Evolutionary conservation across 2,329 filamentous ascomycete species (phyloP).

Genomic region (Penicillium sp.): DNA sequence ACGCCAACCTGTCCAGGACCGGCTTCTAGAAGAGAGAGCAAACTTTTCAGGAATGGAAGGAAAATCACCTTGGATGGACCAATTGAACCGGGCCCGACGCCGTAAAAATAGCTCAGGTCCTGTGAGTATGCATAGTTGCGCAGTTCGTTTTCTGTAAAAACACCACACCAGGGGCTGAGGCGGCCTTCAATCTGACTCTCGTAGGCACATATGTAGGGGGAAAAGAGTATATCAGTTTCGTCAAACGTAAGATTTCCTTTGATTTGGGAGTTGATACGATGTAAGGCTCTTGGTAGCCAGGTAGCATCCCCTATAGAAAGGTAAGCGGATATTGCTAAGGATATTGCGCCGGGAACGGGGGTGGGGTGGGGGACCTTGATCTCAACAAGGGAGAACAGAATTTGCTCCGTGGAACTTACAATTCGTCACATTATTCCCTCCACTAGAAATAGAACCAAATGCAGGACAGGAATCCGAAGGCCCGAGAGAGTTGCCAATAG

Average conservation of each 20-base stretch:
- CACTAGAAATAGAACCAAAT: slow-evolving; percentile 53
- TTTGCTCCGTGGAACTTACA: slow-evolving; percentile 13
- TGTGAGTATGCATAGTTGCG: slow-evolving; percentile 66
- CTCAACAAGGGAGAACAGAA: not conserved
- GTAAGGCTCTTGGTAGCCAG: slow-evolving; percentile 18
- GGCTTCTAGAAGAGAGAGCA: slow-evolving; percentile 54
- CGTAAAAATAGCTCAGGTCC: slow-evolving; percentile 68
- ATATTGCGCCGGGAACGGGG: not conserved
- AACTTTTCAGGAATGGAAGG: slow-evolving; percentile 58
- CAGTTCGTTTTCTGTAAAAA: slow-evolving; percentile 63
- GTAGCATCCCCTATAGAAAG: slow-evolving; percentile 15
- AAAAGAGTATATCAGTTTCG: slow-evolving; percentile 54
- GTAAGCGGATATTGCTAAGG: not conserved
- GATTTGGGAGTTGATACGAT: slow-evolving; percentile 57
- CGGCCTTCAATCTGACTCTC: slow-evolving; percentile 66
- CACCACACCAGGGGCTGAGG: slow-evolving; percentile 61
- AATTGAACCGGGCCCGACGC: slow-evolving; percentile 56
- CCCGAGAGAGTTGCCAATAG: slow-evolving; percentile 62
- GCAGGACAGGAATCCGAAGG: slow-evolving; percentile 64
- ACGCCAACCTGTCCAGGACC: slow-evolving; percentile 54
- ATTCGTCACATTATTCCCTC: slow-evolving; percentile 25
- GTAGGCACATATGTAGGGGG: slow-evolving; percentile 70
- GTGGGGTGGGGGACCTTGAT: not conserved
- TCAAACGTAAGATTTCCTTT: slow-evolving; percentile 56
- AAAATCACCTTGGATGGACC: slow-evolving; percentile 56